Conservation (phyloP, 2,329 filamentous ascomycete species). For the Neoarthrinium moseri region DNA sequence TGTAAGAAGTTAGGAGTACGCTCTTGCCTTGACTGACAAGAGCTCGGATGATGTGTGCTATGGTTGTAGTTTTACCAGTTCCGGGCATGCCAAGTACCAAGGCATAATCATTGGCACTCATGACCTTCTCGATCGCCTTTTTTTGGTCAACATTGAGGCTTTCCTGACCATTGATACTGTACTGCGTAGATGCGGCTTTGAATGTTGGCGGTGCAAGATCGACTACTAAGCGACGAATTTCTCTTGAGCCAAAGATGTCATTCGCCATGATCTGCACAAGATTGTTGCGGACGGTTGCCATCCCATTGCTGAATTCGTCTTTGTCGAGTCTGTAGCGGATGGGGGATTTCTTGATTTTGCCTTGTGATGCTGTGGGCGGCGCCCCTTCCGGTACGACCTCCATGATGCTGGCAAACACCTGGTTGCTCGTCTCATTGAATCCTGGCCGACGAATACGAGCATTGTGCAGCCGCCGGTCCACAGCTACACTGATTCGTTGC, state of each 20-base stretch:
- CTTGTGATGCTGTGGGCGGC: conserved; percentile 48
- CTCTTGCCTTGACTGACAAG: conserved; percentile 87
- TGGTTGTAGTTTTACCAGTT: conserved; percentile 97
- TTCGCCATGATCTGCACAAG: conserved; percentile 89
- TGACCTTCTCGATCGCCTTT: conserved; percentile 86
- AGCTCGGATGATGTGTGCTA: conserved; percentile 93
- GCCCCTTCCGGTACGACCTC: conserved; percentile 65
- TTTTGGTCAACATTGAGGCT: conserved; percentile 85
- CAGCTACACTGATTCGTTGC: conserved; percentile 78
- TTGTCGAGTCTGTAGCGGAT: conserved; percentile 87
- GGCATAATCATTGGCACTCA: conserved; percentile 93
- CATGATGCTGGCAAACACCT: conserved; percentile 90
- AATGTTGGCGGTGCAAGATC: conserved; percentile 74
- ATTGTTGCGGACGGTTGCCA: conserved; percentile 93
- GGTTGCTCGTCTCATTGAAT: conserved; percentile 76
- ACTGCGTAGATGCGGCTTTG: conserved; percentile 62
- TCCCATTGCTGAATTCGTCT: conserved; percentile 97
- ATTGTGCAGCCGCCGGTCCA: conserved; percentile 88
- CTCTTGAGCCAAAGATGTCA: conserved; percentile 64
- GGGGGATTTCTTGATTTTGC: conserved; percentile 51
- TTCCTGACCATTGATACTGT: conserved; percentile 59
- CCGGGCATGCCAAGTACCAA: conserved; percentile 98
- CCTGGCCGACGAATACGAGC: conserved; percentile 71
- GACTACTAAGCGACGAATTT: conserved; percentile 78
- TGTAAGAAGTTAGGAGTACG: conserved; percentile 91